These are phyloP conservation scores for Kickxella alabastrina DNA, from an alignment of 192 early-diverging fungal genomes.

Conservation along the genomic window DNA sequence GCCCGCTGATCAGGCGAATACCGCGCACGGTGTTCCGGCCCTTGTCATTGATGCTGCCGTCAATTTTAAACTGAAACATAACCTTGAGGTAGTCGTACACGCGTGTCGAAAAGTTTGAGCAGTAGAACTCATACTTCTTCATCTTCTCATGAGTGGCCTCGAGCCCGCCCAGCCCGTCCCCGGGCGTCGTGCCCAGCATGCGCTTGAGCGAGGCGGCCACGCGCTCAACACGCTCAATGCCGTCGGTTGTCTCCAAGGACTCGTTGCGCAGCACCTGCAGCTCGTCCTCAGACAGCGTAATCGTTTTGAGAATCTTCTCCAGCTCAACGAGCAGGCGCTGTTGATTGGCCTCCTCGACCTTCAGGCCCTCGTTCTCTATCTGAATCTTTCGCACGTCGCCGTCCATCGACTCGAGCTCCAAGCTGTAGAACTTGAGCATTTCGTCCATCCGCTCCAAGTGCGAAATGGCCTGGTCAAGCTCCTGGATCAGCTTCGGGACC, in stretches of 20 bases:
- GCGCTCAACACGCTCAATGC: conserved; percentile 59
- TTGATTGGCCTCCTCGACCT: conserved; percentile 86
- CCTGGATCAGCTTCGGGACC: conserved; percentile 69
- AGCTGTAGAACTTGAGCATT: conserved; percentile 81
- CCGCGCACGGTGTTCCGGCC: conserved; percentile 21
- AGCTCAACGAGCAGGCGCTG: conserved; percentile 80
- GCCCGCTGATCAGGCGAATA: conserved; percentile 47
- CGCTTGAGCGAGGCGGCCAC: conserved; percentile 65
- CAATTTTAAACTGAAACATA: conserved; percentile 63
- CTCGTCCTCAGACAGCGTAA: conserved; percentile 59
- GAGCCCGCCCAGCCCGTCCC: conserved; percentile 51
- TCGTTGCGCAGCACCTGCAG: conserved; percentile 63
- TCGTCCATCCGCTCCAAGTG: conserved; percentile 84
- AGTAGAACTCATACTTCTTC: conserved; percentile 63
- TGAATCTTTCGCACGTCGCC: conserved; percentile 95
- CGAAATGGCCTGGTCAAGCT: conserved; percentile 78
- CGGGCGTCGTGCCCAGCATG: conserved; percentile 59
- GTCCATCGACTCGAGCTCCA: conserved; percentile 89
- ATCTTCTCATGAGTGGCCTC: conserved; percentile 60
- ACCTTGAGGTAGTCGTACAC: conserved; percentile 62
- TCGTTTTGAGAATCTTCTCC: conserved; percentile 68
- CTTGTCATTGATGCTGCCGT: conserved; percentile 53
- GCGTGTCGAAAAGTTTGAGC: conserved; percentile 61
- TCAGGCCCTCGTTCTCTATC: conserved; percentile 83
- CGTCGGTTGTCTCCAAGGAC: conserved; percentile 58